phyloP scores from a whole-genome alignment of 176 grass and related monocot species.

The Avena eriantha region DNA sequence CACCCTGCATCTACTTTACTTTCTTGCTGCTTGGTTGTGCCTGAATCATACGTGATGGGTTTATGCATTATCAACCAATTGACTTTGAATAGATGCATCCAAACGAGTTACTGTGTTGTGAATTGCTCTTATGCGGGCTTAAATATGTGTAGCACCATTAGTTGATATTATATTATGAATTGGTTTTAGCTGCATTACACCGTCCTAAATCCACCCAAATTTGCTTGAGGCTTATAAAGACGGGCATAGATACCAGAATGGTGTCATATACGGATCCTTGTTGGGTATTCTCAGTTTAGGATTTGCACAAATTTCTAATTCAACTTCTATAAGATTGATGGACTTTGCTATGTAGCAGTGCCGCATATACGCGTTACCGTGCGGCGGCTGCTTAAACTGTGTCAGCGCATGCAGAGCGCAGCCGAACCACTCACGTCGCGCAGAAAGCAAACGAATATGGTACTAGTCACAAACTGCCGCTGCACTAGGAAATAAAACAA shows the following conservation, averaged over 20 bases:
- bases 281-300: not conserved
- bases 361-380: too few relatives aligned
- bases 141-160: not conserved
- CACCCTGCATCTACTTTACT: not conserved
- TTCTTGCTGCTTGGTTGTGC: not conserved
- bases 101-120: conserved; percentile 1
- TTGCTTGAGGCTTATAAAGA: not conserved
- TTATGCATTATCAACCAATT: not conserved
- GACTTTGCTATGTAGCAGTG: too few relatives aligned
- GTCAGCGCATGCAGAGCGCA: too few relatives aligned
- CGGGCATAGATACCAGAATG: conserved; percentile 5
- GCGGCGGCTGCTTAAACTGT: too few relatives aligned
- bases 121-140: not conserved
- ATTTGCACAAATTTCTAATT: not conserved
- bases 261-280: not conserved
- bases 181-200: not conserved
- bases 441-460: too few relatives aligned
- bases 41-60: not conserved
- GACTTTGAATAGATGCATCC: not conserved
- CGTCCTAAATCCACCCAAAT: not conserved
- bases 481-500: too few relatives aligned
- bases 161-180: conserved; percentile 30
- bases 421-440: too few relatives aligned
- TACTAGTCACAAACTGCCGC: too few relatives aligned
- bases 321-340: conserved; percentile 6